phyloP scores from a whole-genome alignment of 2,329 filamentous ascomycete species.

The Colletotrichum spinosum region DNA sequence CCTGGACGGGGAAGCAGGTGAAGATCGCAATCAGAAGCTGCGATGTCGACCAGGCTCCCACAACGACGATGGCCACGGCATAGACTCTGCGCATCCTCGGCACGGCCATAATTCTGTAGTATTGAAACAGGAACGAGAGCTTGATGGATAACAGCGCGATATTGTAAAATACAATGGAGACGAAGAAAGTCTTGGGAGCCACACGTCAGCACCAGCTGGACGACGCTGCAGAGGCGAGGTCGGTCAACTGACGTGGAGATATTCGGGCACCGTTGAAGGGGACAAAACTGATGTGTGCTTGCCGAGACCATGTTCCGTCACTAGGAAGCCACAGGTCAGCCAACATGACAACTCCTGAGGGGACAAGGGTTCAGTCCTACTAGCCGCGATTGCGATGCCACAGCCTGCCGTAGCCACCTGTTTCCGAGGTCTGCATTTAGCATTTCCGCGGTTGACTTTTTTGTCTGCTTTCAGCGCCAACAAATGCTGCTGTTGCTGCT shows the following conservation, averaged over 20 bases:
- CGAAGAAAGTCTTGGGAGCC: slow-evolving; percentile 43
- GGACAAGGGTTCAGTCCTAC: slow-evolving; percentile 1
- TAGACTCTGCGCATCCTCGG: slow-evolving; percentile 43
- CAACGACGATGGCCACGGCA: slow-evolving; percentile 41
- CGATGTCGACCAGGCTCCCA: slow-evolving; percentile 43
- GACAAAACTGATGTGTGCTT: slow-evolving; percentile 28
- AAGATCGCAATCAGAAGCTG: slow-evolving; percentile 43
- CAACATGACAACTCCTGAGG: not conserved
- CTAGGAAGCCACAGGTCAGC: not conserved
- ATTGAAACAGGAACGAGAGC: slow-evolving; percentile 51
- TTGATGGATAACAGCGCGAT: slow-evolving; percentile 46
- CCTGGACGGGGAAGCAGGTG: slow-evolving; percentile 43
- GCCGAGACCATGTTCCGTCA: slow-evolving; percentile 38
- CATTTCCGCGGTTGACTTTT: not conserved
- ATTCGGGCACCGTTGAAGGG: slow-evolving; percentile 15
- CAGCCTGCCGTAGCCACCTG: slow-evolving; percentile 24
- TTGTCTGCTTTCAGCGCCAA: not conserved
- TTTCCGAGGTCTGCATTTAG: not conserved
- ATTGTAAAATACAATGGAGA: slow-evolving; percentile 48
- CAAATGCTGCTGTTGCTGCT: not conserved
- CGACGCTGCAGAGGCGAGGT: not conserved
- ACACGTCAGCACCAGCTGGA: not conserved
- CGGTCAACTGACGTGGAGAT: slow-evolving; percentile 33
- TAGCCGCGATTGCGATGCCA: slow-evolving; percentile 21
- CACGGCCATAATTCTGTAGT: slow-evolving; percentile 48